Conservation (phyloP, 164 flowering plant species). For the Chimonanthus salicifolius region DNA sequence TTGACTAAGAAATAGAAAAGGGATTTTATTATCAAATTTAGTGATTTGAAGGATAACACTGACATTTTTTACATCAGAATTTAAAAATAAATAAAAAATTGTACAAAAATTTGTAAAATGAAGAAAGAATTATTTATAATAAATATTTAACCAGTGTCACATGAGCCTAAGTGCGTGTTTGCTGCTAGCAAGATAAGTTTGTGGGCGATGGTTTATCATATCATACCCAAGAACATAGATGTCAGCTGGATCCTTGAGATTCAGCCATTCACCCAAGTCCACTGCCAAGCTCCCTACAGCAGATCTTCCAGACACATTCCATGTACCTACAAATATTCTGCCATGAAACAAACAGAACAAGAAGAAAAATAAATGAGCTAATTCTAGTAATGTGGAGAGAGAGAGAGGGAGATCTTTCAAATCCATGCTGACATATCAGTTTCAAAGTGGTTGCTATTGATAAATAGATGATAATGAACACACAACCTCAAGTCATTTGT, state of each 20-base stretch:
- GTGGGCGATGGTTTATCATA: not conserved
- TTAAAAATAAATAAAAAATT: not conserved
- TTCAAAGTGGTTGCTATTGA: not conserved
- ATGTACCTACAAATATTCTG: slow-evolving; percentile 74
- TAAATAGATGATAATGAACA: not conserved
- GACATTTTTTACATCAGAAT: not conserved
- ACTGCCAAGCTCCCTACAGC: slow-evolving; percentile 60
- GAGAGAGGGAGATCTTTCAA: not conserved
- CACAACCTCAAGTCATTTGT: slow-evolving; percentile 45
- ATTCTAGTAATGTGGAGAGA: not conserved
- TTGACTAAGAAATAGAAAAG: not conserved
- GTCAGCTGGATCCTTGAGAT: slow-evolving; percentile 59
- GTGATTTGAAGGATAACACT: not conserved
- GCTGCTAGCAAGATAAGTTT: not conserved
- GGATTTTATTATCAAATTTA: not conserved
- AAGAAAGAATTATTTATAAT: not conserved
- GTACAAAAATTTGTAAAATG: no score
- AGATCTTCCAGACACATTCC: slow-evolving; percentile 87
- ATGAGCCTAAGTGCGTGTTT: not conserved
- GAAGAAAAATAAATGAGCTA: not conserved
- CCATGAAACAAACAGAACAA: not conserved
- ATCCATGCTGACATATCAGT: not conserved
- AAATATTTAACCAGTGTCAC: not conserved
- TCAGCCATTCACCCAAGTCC: slow-evolving; percentile 76
- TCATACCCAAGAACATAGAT: slow-evolving; percentile 78